Percentiles rank a stretch among this genome's conserved stretches.
Evolutionary conservation across 1,284 basidiomycete species (phyloP).

Genomic region (Fomes fomentarius): DNA sequence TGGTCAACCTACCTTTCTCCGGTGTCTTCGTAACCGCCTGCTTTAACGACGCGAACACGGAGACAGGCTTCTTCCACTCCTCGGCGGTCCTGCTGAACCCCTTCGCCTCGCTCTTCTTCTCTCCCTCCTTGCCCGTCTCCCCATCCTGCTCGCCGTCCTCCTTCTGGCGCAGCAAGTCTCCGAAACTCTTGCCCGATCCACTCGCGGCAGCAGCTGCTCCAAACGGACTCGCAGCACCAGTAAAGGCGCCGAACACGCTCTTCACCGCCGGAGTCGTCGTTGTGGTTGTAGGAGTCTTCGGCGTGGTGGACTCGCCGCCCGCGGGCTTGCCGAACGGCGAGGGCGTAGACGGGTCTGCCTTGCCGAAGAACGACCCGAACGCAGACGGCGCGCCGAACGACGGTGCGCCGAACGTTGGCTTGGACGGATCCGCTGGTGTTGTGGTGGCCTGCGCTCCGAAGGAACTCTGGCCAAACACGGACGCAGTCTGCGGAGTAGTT

Average conservation of each 20-base stretch:
- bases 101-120: not conserved
- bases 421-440: not conserved
- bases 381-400: constrained; percentile 15
- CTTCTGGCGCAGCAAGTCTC: constrained; percentile 40
- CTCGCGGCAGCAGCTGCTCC: constrained; percentile 37
- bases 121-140: not conserved
- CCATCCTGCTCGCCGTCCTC: constrained; percentile 31
- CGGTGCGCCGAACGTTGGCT: constrained; percentile 24
- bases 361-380: constrained; percentile 19
- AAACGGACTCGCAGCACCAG: constrained; percentile 47
- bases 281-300: constrained; percentile 13
- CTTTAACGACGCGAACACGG: constrained; percentile 24
- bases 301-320: not conserved
- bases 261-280: constrained; percentile 36
- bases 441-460: constrained; percentile 17
- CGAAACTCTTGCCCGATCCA: constrained; percentile 40
- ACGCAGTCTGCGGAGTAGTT: constrained; percentile 6
- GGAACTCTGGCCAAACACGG: constrained; percentile 19
- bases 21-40: constrained; percentile 3
- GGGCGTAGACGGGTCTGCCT: constrained; percentile 40
- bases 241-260: constrained; percentile 54
- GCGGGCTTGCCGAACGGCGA: constrained; percentile 33
- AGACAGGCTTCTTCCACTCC: constrained; percentile 27
- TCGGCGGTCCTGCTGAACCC: constrained; percentile 19
- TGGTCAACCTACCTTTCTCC: constrained; percentile 4